phyloP scores from a whole-genome alignment of 164 flowering plant genomes.

The Stephania japonica region DNA sequence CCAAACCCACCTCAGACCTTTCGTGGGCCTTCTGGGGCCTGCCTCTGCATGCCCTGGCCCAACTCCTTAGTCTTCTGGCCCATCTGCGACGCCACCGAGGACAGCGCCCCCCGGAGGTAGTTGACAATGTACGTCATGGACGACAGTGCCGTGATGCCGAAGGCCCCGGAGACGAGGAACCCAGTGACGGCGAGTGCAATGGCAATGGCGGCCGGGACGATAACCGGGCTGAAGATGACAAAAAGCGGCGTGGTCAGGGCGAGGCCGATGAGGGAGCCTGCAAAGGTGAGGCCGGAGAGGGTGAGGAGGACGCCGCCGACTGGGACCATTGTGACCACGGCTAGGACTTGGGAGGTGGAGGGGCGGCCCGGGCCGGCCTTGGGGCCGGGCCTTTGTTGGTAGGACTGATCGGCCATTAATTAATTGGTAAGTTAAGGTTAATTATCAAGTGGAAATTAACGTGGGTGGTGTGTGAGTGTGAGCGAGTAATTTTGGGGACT shows the following conservation, averaged over 20 bases:
- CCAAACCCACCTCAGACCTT: neutral
- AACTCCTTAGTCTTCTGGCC: neutral
- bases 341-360: constrained; percentile 40
- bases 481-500: neutral
- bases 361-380: constrained; percentile 18
- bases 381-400: neutral
- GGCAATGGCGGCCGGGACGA: constrained; percentile 59
- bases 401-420: no score
- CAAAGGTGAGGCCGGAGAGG: constrained; percentile 53
- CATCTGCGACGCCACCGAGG: neutral
- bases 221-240: constrained; percentile 64
- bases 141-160: constrained; percentile 61
- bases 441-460: neutral
- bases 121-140: constrained; percentile 56
- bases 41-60: neutral
- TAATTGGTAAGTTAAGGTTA: neutral
- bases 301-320: constrained; percentile 57
- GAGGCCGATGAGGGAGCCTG: constrained; percentile 51
- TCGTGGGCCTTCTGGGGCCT: neutral
- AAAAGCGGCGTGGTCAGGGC: constrained; percentile 57
- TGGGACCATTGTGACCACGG: constrained; percentile 53
- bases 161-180: constrained; percentile 65
- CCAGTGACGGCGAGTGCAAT: constrained; percentile 55
- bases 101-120: constrained; percentile 21
- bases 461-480: neutral